Base-by-base conservation (phyloP, 2,329 filamentous ascomycete species). In the Ophiognomonia clavigignenti-juglandacearum region DNA sequence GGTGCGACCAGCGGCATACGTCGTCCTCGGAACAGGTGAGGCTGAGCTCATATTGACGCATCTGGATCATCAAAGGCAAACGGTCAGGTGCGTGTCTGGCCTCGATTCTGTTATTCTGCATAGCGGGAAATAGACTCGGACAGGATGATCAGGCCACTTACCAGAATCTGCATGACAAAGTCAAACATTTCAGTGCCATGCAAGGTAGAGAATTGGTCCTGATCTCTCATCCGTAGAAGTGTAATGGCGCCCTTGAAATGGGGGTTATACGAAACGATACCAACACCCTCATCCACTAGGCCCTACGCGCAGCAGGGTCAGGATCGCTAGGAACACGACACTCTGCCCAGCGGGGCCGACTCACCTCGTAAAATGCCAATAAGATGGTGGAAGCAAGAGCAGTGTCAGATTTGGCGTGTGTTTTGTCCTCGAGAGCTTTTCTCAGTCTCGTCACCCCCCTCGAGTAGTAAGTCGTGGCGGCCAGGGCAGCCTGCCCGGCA, bases 121-220 rank as follows among this genome's bases (percentile, higher is more conserved):
- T 22, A 31, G 1, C n/a, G n/a, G n/a, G n/a, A n/a, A n/a, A n/a
- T n/a, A n/a, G n/a, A n/a, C n/a, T n/a, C n/a, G n/a, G n/a, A 20
- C 24, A 4, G 14, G 9, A 24, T 13, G 39, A n/a, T 38, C 35
- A 45, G 35, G 32, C 37, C 38, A 47, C 45, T 38, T 42, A 47
- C 45, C 23, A 47, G 39, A 22, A 39, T 35, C 34, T 37, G 27
- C 45, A 47, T 47, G 9, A 47, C 45, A 4, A 47, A 27, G 20
- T 47, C 38, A 29, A 47, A 47, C 38, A 47, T 47, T 19, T 42
- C 45, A 3, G 38, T 47, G 22, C 45, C 45, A 27, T 47, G 45
- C 3, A 19, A 36, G 14, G 45, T 41, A 29, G 45, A 26, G 23
- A 47, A 47, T 31, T 47, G 45, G 14, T 47, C 45, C 10, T 32